phyloP scores from a whole-genome alignment of 352 stramenopile genomes.

The Blastocystis sp. region DNA sequence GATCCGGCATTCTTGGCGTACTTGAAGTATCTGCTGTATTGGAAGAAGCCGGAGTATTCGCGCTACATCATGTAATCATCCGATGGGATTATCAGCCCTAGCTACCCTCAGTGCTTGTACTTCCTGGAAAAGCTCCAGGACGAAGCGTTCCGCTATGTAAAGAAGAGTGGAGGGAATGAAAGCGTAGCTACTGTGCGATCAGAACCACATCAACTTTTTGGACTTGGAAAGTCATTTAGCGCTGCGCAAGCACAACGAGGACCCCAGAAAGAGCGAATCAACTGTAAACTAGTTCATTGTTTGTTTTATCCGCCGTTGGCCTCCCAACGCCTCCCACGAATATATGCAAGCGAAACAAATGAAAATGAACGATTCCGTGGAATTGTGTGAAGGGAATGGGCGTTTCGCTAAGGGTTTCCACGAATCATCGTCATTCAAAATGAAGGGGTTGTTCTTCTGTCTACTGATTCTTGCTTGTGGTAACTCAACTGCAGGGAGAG shows the following conservation, averaged over 20 bases:
- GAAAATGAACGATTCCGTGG: no score
- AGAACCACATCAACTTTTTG: slow-evolving; percentile 48
- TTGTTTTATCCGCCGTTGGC: neutral
- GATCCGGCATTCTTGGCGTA: slow-evolving; percentile 85
- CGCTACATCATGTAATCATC: slow-evolving; percentile 79
- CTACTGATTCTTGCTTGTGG: no score
- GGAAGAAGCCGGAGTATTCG: slow-evolving; percentile 85
- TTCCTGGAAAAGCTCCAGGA: slow-evolving; percentile 84
- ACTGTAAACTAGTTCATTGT: neutral
- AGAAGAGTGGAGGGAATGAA: slow-evolving; percentile 52
- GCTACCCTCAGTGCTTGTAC: slow-evolving; percentile 81
- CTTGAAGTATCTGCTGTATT: slow-evolving; percentile 86
- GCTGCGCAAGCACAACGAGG: slow-evolving; percentile 16
- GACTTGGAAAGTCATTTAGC: slow-evolving; percentile 27
- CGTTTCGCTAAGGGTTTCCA: no score
- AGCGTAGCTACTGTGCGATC: slow-evolving; percentile 29
- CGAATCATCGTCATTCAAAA: no score
- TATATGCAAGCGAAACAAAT: no score
- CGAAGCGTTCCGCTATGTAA: slow-evolving; percentile 77
- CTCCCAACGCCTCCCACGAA: no score
- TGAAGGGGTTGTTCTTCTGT: no score
- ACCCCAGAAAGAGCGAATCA: neutral
- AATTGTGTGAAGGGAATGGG: no score
- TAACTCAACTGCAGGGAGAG: no score
- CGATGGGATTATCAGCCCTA: slow-evolving; percentile 72